Conservation (phyloP, 345 rosid genomes). For the Aethionema arabicum region DNA sequence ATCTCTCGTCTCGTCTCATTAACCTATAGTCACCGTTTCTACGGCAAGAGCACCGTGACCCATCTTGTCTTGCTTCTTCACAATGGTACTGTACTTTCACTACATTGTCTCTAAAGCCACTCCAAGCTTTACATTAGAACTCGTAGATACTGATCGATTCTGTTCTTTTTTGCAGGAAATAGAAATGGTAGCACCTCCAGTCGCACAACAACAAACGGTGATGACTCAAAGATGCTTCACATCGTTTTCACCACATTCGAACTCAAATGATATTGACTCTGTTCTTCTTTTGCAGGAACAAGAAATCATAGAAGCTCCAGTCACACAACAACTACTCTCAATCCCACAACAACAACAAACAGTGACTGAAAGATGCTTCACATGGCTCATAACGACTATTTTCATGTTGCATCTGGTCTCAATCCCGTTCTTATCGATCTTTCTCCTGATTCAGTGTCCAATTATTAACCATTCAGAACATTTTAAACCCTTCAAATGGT, state of each 20-base stretch:
- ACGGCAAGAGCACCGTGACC: conserved; percentile 30
- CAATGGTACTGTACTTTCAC: conserved; percentile 29
- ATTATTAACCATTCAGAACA: conserved; percentile 42
- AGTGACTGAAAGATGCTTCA: conserved; percentile 39
- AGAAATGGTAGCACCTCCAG: conserved; percentile 20
- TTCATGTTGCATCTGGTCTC: conserved; percentile 58
- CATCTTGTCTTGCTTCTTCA: conserved; percentile 8
- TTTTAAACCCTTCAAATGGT: conserved; percentile 74
- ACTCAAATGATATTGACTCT: too few relatives aligned
- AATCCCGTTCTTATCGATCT: conserved; percentile 46
- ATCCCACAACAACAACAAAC: conserved; percentile 21
- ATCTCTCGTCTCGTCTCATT: conserved; percentile 8
- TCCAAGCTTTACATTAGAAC: neutral
- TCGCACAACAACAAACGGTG: conserved; percentile 18
- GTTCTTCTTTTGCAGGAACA: too few relatives aligned
- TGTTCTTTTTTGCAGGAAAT: conserved; percentile 22
- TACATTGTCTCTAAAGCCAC: neutral
- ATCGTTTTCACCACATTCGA: too few relatives aligned
- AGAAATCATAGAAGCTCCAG: too few relatives aligned
- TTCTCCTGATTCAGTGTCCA: conserved; percentile 55
- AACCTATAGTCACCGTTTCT: conserved; percentile 22
- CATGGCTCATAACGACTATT: conserved; percentile 47
- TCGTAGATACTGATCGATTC: conserved; percentile 14
- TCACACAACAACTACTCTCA: too few relatives aligned
- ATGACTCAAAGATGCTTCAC: too few relatives aligned